Evolutionary conservation across 2,329 filamentous ascomycete genomes (phyloP).

Genomic region (Calonectria henricotiae): DNA sequence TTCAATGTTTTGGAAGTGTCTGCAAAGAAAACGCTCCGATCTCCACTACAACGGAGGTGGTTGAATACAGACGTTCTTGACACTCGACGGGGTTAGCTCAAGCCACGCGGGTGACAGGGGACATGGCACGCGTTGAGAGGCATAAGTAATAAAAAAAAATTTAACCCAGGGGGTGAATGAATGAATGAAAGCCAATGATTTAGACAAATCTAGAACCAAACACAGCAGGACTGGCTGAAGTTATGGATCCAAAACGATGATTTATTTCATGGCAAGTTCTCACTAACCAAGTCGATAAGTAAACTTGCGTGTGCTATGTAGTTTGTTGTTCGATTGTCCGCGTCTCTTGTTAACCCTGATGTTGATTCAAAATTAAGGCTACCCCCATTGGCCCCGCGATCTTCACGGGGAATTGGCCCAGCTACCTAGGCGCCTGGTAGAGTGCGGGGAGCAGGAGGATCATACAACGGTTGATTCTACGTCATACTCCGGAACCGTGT

Average conservation of each 20-base stretch:
- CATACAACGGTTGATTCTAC: slow-evolving; percentile 3
- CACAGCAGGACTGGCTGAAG: background rate
- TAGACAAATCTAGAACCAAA: background rate
- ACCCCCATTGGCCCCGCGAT: background rate
- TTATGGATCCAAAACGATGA: too few relatives aligned
- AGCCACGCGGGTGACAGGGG: background rate
- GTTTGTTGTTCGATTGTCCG: background rate
- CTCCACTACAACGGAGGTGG: slow-evolving; percentile 16
- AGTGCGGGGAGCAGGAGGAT: background rate
- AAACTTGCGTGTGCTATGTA: background rate
- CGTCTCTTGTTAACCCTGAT: slow-evolving; percentile 6
- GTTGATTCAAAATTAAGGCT: slow-evolving; percentile 16
- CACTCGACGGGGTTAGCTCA: slow-evolving; percentile 11
- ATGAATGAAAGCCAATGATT: background rate
- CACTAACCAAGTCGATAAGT: background rate
- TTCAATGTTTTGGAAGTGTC: background rate
- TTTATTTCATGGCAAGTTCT: background rate
- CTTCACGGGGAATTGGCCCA: background rate
- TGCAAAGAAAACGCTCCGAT: background rate
- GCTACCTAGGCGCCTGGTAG: too few relatives aligned
- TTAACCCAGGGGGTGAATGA: background rate
- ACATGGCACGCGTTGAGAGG: background rate
- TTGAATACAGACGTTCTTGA: slow-evolving; percentile 27
- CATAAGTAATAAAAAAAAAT: background rate
- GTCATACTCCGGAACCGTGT: background rate